Conservation (phyloP, 164 flowering plant genomes). For the Echeveria elegans region DNA sequence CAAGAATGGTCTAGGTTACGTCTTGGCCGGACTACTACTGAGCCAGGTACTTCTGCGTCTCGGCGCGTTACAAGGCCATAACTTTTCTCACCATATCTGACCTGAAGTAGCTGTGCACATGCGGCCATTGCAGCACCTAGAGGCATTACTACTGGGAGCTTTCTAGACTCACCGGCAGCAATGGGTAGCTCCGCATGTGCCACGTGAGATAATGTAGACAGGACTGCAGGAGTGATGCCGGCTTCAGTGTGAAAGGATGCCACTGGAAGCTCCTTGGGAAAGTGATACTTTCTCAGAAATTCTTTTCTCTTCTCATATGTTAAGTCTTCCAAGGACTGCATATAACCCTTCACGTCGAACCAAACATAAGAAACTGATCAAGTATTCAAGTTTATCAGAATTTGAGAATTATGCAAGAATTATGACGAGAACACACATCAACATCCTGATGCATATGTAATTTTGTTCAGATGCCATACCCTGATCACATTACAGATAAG, state of each 20-base stretch:
- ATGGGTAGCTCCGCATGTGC: slow-evolving; percentile 89
- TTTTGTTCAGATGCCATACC: slow-evolving; percentile 36
- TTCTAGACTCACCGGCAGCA: slow-evolving; percentile 40
- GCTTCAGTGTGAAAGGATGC: slow-evolving; percentile 94
- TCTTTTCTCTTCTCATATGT: slow-evolving; percentile 79
- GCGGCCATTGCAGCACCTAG: slow-evolving; percentile 95
- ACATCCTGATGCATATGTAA: slow-evolving; percentile 2
- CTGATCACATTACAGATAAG: slow-evolving; percentile 80
- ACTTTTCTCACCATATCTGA: slow-evolving; percentile 80
- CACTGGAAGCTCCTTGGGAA: slow-evolving; percentile 74
- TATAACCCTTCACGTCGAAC: slow-evolving; percentile 86
- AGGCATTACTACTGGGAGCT: slow-evolving; percentile 78
- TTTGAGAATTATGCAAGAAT: no score
- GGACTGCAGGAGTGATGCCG: slow-evolving; percentile 25
- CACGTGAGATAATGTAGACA: slow-evolving; percentile 75
- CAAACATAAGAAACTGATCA: no score
- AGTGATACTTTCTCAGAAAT: slow-evolving; percentile 50
- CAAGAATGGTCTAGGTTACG: slow-evolving; percentile 88
- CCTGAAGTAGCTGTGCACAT: slow-evolving; percentile 76
- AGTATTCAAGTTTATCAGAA: no score
- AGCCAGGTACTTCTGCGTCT: slow-evolving; percentile 98
- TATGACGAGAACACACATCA: not conserved
- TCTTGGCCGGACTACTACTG: slow-evolving; percentile 67
- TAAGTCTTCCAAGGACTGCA: slow-evolving; percentile 84
- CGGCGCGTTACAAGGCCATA: slow-evolving; percentile 92